Base-by-base conservation (phyloP, 2,329 filamentous ascomycete genomes). In the Aureobasidium mangrovei region DNA sequence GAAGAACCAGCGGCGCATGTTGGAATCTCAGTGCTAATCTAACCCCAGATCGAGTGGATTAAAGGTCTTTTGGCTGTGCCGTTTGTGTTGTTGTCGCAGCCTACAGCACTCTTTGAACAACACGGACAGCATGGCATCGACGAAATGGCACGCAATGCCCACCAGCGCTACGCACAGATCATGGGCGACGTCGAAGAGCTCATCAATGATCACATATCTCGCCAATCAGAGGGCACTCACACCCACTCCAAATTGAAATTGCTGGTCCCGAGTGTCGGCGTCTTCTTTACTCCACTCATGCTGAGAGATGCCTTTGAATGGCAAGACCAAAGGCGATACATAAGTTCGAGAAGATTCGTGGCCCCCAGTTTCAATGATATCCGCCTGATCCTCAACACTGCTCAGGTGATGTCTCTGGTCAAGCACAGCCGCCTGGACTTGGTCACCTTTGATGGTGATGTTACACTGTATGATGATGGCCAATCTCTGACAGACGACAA, bases 361-460 rank as follows among this genome's bases (percentile, higher is more conserved):
- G 87, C 91, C 1, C 93, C 93, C 0, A 95, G 88, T 1, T 98
- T 98, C 78, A 98, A 98, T 72, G 93, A 98, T 67, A 83, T 98
- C 56, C 84, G 93, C 2, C 77, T 96, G 27, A 86, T 95, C 49
- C 81, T 98, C 61, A 98, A 98, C 72, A 93, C 93, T 38, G 91
- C 93, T 18, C 93, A 98, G 71, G 78, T 91, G 57, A 90, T 96
- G 84, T 89, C 88, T 38, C 81, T 97, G n/a, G 85, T 89, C 12
- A 82, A 81, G 27, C 74, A 76, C 42, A 84, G 86, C 26, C 79
- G 82, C 4, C 77, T 96, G 7, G 83, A 93, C 62, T 79, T 98
- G 3, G 85, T 95, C 53, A 98, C 93, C 0, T 98, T 98, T 67
- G 93, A 98, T 69, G 93, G 93, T 70, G 93, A 98, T 70, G 90